Evolutionary conservation across 2,329 filamentous ascomycete genomes (phyloP), one percentile per base, ranked within the genome.

Genomic region (Ophiostoma australiae): DNA sequence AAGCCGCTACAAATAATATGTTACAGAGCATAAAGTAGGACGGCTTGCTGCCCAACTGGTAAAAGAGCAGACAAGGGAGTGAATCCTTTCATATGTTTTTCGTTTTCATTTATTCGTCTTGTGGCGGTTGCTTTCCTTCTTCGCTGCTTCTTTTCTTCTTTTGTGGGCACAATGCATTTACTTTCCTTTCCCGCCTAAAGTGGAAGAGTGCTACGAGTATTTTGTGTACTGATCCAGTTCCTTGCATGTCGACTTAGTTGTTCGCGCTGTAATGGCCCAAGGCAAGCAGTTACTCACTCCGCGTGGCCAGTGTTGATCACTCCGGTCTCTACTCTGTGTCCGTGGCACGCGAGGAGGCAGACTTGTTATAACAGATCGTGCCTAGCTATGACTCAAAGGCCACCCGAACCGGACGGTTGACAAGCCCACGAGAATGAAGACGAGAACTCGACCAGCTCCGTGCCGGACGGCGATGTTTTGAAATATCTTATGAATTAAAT

Each of bases 351-450:
- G n/a, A n/a, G n/a, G n/a, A 58, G 6, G 23, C n/a, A 15, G 17
- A 48, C 44, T 48, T 17, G 44, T 7, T 48, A 15, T 48, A 6
- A 20, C 44, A 48, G 15, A 48, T 48, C 44, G 39, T 41, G 11
- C 11, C 39, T 41, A 20, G 48, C 7, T 27, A 33, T 15, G 27
- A 35, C 58, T 63, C 58, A 7, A 63, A 10, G 3, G 11, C 52
- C 20, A 41, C 2, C 44, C 44, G 35, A 63, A 4, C 58, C 58
- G 58, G 27, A 8, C 23, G 5, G 27, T 17, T 63, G 27, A 27
- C 58, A 63, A 63, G 52, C 58, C 10, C 27, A 63, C 58, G 58
- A 63, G 55, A 63, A 63, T 63, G 11, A 63, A 33, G 58, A 63
- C 58, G 58, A 63, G 58, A 63, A 63, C 27, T 27, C 58, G 15